Evolutionary conservation across 108 stramenopile genomes (phyloP).

Genomic region (Nitzschia sp.): DNA sequence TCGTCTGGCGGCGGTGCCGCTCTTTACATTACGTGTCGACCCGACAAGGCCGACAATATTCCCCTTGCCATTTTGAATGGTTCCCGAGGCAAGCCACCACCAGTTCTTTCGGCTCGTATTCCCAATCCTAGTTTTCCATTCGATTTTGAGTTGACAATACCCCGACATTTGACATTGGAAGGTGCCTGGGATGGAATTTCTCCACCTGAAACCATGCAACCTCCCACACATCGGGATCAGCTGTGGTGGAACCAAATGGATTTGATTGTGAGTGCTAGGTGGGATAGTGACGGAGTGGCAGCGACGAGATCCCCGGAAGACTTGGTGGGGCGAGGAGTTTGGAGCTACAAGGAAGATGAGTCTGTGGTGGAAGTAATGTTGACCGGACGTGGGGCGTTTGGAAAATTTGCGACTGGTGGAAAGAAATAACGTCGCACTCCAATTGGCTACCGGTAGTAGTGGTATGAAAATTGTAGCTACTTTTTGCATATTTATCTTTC

Average conservation of each 20-base stretch:
- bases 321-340: slow-evolving; percentile 51
- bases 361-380: slow-evolving; percentile 15
- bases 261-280: slow-evolving; percentile 61
- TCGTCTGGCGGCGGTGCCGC: too few relatives aligned
- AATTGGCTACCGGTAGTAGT: neutral
- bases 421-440: neutral
- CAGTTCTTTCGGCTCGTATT: slow-evolving; percentile 53
- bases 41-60: slow-evolving; percentile 59
- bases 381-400: slow-evolving; percentile 33
- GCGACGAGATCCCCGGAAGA: slow-evolving; percentile 64
- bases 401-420: slow-evolving; percentile 33
- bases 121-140: slow-evolving; percentile 52
- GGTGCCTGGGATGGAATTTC: slow-evolving; percentile 22
- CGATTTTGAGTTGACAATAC: slow-evolving; percentile 34
- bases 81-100: slow-evolving; percentile 59
- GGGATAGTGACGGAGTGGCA: slow-evolving; percentile 63
- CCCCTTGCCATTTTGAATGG: slow-evolving; percentile 58
- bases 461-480: too few relatives aligned
- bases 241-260: slow-evolving; percentile 54
- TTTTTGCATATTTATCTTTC: too few relatives aligned
- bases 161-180: slow-evolving; percentile 50
- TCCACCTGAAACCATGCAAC: neutral
- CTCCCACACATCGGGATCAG: neutral
- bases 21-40: slow-evolving; percentile 55
- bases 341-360: neutral